Base-by-base conservation (phyloP, 1,284 basidiomycete species). In the Albatrellus sp. region DNA sequence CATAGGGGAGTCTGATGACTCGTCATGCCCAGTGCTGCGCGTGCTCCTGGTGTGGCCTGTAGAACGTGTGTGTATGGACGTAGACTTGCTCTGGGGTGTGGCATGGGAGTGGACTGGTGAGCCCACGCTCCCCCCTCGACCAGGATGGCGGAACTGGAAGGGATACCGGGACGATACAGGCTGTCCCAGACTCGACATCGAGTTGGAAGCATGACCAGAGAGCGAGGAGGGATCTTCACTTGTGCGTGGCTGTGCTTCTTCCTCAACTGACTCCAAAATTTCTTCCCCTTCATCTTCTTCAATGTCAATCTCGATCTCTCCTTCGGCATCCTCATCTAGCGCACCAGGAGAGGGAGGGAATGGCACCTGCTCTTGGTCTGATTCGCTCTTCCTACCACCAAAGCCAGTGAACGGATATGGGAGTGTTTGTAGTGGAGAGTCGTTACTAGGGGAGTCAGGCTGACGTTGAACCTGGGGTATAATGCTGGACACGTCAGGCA, bases 181-280 rank as follows among this genome's bases (percentile, higher is more conserved):
- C n/a, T 80, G 77, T 1, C 84, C 85, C 5, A 88, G 70, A 52
- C 78, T 81, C 5, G 83, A 86, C 74, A 88, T 76, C 3, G 83
- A 87, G 14, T 74, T 80, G 3, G 81, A 84, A 1, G 73, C 78
- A 28, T 77, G 71, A 33, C 71, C 70, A 10, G 56, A 60, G 28
- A 53, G 53, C 4, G 72, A 70, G 4, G 75, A 76, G 3, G 66
- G 66, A 3, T 66, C 65, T 42, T 71, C 65, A 47, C 69, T 67
- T 17, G 52, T 64, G 62, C 48, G 69, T 68, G 30, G 67, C 64
- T 59, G 59, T 1, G 53, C 54, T 12, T 57, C 59, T 19, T 56
- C 59, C 24, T 50, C 52, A 14, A 54, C 59, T 5, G 54, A 57
- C 24, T 55, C 56, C 14, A 50, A 54, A 13, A 52, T 51, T 30